Evolutionary conservation across 2,329 filamentous ascomycete species (phyloP).

Genomic region (Calycina marina): DNA sequence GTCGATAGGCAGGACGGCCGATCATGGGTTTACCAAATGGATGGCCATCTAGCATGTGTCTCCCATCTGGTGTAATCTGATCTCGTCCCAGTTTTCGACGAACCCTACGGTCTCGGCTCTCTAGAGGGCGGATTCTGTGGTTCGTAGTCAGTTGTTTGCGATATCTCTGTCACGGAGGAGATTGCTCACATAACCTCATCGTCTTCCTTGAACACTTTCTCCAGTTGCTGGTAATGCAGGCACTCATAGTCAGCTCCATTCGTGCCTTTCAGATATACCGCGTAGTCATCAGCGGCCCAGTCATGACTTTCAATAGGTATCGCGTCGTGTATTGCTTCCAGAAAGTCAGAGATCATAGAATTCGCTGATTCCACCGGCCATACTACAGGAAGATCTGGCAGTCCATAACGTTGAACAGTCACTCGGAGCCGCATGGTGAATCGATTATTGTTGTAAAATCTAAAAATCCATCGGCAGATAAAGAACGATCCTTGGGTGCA

Average conservation of each 20-base stretch:
- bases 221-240: slow-evolving; percentile 66
- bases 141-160: slow-evolving; percentile 1
- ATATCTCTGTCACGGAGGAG: background rate
- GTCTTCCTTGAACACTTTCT: slow-evolving; percentile 60
- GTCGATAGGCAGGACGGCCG: slow-evolving; percentile 42
- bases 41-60: slow-evolving; percentile 71
- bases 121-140: slow-evolving; percentile 60
- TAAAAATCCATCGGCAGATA: no score
- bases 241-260: slow-evolving; percentile 62
- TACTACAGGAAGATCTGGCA: slow-evolving; percentile 58
- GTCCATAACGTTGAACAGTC: slow-evolving; percentile 54
- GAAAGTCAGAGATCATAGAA: slow-evolving; percentile 55
- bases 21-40: slow-evolving; percentile 66
- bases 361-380: slow-evolving; percentile 46
- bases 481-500: no score
- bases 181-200: slow-evolving; percentile 62
- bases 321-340: slow-evolving; percentile 65
- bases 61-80: slow-evolving; percentile 68
- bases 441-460: background rate
- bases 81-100: slow-evolving; percentile 61
- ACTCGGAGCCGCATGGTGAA: slow-evolving; percentile 55
- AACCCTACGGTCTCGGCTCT: slow-evolving; percentile 57
- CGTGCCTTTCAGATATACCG: slow-evolving; percentile 51
- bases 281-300: slow-evolving; percentile 85
- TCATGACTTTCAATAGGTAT: slow-evolving; percentile 66